phyloP scores from a whole-genome alignment of 345 rosid genomes.

The Durio zibethinus region DNA sequence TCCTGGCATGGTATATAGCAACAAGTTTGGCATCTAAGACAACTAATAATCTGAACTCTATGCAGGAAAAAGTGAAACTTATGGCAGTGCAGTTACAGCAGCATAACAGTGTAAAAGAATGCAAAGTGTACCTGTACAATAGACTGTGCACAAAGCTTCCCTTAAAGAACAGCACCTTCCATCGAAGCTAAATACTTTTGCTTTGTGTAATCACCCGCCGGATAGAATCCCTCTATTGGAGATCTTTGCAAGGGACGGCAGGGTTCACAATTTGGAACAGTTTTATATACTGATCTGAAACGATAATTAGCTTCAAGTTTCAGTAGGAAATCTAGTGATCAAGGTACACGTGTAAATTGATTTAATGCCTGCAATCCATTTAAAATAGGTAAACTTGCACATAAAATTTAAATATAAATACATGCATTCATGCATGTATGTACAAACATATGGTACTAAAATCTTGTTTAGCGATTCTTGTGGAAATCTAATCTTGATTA shows the following conservation, averaged over 20 bases:
- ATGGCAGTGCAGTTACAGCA: background rate
- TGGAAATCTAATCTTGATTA: too few species aligned
- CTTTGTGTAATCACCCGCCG: slow-evolving; percentile 93
- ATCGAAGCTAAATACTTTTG: slow-evolving; percentile 97
- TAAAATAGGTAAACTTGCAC: background rate
- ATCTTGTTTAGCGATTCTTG: slow-evolving; percentile 1
- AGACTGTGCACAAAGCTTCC: slow-evolving; percentile 86
- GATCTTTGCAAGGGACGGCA: slow-evolving; percentile 92
- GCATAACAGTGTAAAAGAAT: background rate
- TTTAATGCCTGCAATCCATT: background rate
- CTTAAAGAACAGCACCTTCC: slow-evolving; percentile 96
- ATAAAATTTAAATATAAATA: background rate
- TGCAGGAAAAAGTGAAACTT: background rate
- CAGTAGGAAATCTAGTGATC: background rate
- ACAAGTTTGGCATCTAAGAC: background rate
- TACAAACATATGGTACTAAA: background rate
- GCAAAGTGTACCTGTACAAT: slow-evolving; percentile 57
- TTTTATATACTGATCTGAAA: slow-evolving; percentile 92
- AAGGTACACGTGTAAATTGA: background rate
- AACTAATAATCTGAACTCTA: background rate
- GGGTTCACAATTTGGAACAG: slow-evolving; percentile 82
- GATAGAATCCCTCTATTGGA: slow-evolving; percentile 78
- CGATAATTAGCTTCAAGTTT: slow-evolving; percentile 7
- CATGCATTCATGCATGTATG: background rate
- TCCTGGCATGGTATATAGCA: background rate